phyloP scores from a whole-genome alignment of 169 alveolate species.

The Perkinsus olseni region DNA sequence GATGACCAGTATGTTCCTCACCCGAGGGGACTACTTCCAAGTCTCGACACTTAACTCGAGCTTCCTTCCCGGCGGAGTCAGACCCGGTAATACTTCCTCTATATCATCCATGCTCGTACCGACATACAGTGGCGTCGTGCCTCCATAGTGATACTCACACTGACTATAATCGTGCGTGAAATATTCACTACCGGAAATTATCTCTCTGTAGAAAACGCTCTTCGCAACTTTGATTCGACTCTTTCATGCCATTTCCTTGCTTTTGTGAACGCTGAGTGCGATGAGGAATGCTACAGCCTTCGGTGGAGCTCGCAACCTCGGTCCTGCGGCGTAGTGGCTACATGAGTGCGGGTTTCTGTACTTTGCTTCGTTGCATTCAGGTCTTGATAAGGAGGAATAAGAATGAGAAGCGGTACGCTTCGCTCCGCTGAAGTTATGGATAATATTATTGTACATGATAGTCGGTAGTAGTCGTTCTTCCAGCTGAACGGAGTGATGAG shows the following conservation, averaged over 20 bases:
- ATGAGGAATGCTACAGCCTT: too few relatives aligned
- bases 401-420: not conserved
- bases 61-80: conserved; percentile 6
- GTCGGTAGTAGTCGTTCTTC: too few relatives aligned
- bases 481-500: too few relatives aligned
- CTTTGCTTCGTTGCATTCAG: not conserved
- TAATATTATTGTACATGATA: not conserved
- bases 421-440: not conserved
- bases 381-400: not conserved
- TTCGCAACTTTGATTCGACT: too few relatives aligned
- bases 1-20: conserved; percentile 3
- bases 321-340: too few relatives aligned
- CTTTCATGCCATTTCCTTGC: too few relatives aligned
- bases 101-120: not conserved
- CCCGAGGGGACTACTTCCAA: not conserved
- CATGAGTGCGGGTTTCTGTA: too few relatives aligned
- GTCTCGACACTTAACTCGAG: conserved; percentile 7
- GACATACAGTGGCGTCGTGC: not conserved
- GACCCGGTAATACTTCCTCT: not conserved
- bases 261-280: too few relatives aligned
- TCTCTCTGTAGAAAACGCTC: too few relatives aligned
- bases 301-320: too few relatives aligned
- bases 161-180: too few relatives aligned
- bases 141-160: not conserved
- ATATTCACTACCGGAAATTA: too few relatives aligned